phyloP scores from a whole-genome alignment of 2,329 filamentous ascomycete genomes.

The Penicillium sp. region DNA sequence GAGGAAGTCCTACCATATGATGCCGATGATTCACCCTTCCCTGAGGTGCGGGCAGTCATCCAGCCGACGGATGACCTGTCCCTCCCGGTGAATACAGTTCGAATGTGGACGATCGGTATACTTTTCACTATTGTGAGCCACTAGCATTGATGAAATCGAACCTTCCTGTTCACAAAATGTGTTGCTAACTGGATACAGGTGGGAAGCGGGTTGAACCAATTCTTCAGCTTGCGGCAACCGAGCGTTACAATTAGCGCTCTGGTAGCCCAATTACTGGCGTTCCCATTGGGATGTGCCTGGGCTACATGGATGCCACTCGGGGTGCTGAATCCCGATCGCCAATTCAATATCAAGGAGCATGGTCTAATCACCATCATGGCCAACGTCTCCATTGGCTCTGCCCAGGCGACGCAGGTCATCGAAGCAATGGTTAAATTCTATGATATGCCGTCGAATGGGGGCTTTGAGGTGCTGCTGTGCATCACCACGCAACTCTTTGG shows the following conservation, averaged over 20 bases:
- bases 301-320: conserved; percentile 41
- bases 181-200: conserved; percentile 20
- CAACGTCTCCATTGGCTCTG: conserved; percentile 50
- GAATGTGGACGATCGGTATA: conserved; percentile 41
- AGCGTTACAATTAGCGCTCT: conserved; percentile 41
- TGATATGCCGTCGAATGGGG: conserved; percentile 57
- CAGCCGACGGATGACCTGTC: conserved; percentile 32
- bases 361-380: conserved; percentile 48
- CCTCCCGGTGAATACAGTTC: conserved; percentile 35
- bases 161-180: not conserved
- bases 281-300: conserved; percentile 45
- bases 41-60: conserved; percentile 40
- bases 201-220: conserved; percentile 40
- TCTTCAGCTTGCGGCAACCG: conserved; percentile 41
- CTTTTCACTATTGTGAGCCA: conserved; percentile 38
- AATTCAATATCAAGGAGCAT: conserved; percentile 44
- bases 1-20: conserved; percentile 36
- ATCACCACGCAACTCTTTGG: conserved; percentile 64
- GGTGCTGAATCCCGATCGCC: conserved; percentile 44
- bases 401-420: conserved; percentile 39
- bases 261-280: conserved; percentile 47
- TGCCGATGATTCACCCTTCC: conserved; percentile 40
- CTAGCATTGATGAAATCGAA: not conserved
- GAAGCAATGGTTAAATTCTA: conserved; percentile 52
- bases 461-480: conserved; percentile 60